These are phyloP conservation scores for Daucus carota DNA, from an alignment of 129 eudicot genomes.

Conservation along the genomic window DNA sequence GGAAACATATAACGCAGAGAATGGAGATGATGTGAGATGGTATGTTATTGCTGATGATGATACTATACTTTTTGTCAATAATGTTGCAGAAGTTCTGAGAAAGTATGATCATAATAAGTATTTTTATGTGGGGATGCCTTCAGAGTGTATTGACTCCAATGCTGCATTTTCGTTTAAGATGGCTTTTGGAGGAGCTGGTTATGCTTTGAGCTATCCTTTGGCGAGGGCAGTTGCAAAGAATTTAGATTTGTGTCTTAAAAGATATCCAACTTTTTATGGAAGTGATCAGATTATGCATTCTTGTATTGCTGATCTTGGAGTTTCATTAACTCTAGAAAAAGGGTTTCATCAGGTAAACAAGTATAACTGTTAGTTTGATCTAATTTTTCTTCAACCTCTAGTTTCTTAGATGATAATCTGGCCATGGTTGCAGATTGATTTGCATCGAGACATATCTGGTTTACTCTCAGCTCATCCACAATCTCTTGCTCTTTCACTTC, in stretches of 20 bases:
- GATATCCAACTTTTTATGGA: conserved; percentile 30
- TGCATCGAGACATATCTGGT: conserved; percentile 17
- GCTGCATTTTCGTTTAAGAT: conserved; percentile 19
- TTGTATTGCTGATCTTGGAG: conserved; percentile 51
- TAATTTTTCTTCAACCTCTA: not conserved
- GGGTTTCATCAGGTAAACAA: conserved; percentile 50
- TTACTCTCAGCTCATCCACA: conserved; percentile 24
- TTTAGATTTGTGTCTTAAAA: conserved; percentile 22
- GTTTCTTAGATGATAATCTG: not conserved
- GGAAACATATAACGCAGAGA: conserved; percentile 20
- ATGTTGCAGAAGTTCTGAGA: conserved; percentile 17
- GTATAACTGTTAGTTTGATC: not conserved
- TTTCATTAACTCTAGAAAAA: conserved; percentile 34
- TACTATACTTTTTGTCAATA: conserved; percentile 11
- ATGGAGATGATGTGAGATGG: conserved; percentile 16
- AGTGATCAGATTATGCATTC: conserved; percentile 35
- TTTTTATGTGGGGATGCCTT: conserved; percentile 23
- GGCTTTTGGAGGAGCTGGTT: conserved; percentile 50
- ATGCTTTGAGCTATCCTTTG: conserved; percentile 38
- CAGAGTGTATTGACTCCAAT: conserved; percentile 22
- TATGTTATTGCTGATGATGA: conserved; percentile 17
- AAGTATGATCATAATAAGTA: conserved; percentile 26
- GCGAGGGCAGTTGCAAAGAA: conserved; percentile 28
- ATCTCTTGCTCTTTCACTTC: conserved; percentile 22
- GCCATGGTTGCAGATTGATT: conserved; percentile 14